phyloP scores from a whole-genome alignment of 768 basidiomycete species.

The Infundibulicybe gibba region DNA sequence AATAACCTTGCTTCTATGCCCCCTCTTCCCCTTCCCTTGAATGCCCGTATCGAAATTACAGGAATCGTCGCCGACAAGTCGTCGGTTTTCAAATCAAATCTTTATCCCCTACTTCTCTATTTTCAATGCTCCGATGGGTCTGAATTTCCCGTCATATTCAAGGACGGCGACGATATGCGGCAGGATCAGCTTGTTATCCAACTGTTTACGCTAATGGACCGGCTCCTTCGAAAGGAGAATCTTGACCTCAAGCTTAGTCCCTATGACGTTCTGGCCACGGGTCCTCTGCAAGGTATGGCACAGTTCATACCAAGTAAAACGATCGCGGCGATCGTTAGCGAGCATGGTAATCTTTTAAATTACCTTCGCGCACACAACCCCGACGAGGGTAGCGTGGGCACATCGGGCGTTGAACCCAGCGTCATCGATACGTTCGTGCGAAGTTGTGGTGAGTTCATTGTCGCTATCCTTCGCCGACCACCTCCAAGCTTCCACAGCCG shows the following conservation, averaged over 20 bases:
- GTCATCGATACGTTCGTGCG: slow-evolving; percentile 96
- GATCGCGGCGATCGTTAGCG: slow-evolving; percentile 91
- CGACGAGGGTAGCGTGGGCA: slow-evolving; percentile 92
- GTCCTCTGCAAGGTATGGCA: slow-evolving; percentile 89
- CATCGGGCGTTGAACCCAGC: slow-evolving; percentile 89
- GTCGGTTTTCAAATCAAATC: slow-evolving; percentile 95
- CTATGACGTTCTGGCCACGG: slow-evolving; percentile 92
- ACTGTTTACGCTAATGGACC: slow-evolving; percentile 98
- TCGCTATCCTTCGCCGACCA: background rate
- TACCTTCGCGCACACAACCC: slow-evolving; percentile 85
- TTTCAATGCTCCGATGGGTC: slow-evolving; percentile 83
- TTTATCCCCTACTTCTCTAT: slow-evolving; percentile 87
- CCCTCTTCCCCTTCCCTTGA: slow-evolving; percentile 84
- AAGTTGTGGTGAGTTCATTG: slow-evolving; percentile 76
- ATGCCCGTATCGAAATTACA: slow-evolving; percentile 79
- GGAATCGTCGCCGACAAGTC: slow-evolving; percentile 92
- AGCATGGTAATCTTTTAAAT: slow-evolving; percentile 83
- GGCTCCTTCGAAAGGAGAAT: slow-evolving; percentile 89
- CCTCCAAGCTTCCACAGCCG: slow-evolving; percentile 54
- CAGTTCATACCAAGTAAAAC: slow-evolving; percentile 97
- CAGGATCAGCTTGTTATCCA: slow-evolving; percentile 99
- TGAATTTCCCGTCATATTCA: slow-evolving; percentile 95
- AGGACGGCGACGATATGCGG: slow-evolving; percentile 97
- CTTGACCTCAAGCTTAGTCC: slow-evolving; percentile 89
- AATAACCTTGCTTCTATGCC: slow-evolving; percentile 77